These are phyloP conservation scores for Penicillium lagena DNA, from an alignment of 495 filamentous ascomycete genomes.

Conservation along the genomic window DNA sequence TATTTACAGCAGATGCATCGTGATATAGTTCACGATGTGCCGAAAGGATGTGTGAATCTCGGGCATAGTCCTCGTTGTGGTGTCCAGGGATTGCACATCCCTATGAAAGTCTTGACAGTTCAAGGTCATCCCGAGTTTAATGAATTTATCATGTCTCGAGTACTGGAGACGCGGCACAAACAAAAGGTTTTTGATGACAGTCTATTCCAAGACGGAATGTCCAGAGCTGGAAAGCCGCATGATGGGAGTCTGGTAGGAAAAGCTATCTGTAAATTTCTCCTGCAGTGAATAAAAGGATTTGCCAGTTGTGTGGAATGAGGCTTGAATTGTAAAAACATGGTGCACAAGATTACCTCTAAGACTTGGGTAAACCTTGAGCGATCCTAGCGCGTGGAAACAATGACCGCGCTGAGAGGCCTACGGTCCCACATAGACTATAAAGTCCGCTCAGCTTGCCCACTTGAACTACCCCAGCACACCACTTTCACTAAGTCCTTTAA, in stretches of 20 bases:
- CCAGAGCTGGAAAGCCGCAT: conserved; percentile 54
- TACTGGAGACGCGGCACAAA: conserved; percentile 55
- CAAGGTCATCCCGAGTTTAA: conserved; percentile 91
- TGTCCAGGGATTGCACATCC: conserved; percentile 70
- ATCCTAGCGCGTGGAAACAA: too few species aligned
- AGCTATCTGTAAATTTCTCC: conserved; percentile 64
- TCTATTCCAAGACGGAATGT: conserved; percentile 53
- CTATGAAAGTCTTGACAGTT: conserved; percentile 57
- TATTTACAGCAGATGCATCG: conserved; percentile 82
- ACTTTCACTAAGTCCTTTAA: not conserved
- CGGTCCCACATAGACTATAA: too few species aligned
- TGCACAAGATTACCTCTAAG: too few species aligned
- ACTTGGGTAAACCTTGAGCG: too few species aligned
- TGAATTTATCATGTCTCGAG: conserved; percentile 57
- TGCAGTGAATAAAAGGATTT: conserved; percentile 1
- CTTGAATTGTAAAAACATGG: too few species aligned
- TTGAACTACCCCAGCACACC: not conserved
- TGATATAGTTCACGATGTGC: conserved; percentile 62
- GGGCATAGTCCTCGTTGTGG: conserved; percentile 57
- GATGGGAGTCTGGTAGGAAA: conserved; percentile 62
- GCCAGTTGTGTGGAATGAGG: too few species aligned
- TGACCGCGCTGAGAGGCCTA: too few species aligned
- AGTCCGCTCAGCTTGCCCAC: not conserved
- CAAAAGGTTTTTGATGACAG: conserved; percentile 59
- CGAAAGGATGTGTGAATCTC: conserved; percentile 54